Percentiles rank a stretch among this genome's conserved stretches.
Evolutionary conservation across 2,329 filamentous ascomycete species (phyloP).

Genomic region (Pseudogymnoascus sp.): DNA sequence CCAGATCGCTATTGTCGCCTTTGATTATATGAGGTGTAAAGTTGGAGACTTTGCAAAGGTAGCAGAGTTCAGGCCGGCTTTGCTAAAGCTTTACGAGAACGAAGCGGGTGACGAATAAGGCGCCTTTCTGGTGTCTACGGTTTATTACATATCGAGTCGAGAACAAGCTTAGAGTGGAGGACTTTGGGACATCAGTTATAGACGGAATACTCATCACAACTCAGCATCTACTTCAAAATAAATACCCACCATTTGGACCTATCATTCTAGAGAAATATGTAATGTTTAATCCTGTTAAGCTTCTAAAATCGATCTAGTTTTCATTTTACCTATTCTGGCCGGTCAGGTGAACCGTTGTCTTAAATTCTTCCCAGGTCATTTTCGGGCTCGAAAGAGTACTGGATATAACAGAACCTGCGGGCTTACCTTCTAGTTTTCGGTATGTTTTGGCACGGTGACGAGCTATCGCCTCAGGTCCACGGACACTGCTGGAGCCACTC

Average conservation of each 20-base stretch:
- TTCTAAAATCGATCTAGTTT: neutral
- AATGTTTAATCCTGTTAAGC: neutral
- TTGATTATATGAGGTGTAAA: constrained; percentile 69
- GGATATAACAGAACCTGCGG: neutral
- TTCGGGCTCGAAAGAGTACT: neutral
- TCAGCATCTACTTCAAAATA: neutral
- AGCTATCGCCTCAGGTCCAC: neutral
- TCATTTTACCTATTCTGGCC: neutral
- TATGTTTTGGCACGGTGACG: neutral
- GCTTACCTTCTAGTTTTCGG: neutral
- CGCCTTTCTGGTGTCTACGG: neutral
- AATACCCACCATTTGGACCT: neutral
- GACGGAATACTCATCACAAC: neutral
- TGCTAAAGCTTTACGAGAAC: constrained; percentile 47
- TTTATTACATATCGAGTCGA: neutral
- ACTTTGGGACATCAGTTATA: neutral
- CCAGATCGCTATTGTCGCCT: constrained; percentile 62
- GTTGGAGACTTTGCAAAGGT: constrained; percentile 62
- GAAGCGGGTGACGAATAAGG: constrained; percentile 15
- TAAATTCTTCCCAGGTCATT: neutral
- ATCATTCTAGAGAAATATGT: neutral
- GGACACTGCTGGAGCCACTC: neutral
- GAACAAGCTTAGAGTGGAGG: neutral
- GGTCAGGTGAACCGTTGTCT: neutral
- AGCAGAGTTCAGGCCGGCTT: constrained; percentile 51